Base-by-base conservation (phyloP, 768 basidiomycete genomes). In the Mycena vitilis region DNA sequence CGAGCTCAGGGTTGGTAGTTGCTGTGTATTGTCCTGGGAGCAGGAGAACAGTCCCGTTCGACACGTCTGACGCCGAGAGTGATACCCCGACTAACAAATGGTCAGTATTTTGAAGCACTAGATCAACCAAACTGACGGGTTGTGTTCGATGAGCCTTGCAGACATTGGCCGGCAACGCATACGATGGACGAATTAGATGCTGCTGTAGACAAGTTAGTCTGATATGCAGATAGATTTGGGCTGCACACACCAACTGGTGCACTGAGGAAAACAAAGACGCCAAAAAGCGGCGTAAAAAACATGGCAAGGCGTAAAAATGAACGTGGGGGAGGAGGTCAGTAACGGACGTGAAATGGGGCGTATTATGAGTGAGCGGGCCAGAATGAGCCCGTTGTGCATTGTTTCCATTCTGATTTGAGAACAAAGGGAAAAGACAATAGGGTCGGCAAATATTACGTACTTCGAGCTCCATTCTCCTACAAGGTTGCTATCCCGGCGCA, bases 141-240 rank as follows among this genome's bases (percentile, higher is more conserved):
- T 25, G 85, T 87, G 75, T 95, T 94, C 38, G 91, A 88, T 79
- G 81, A 87, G 65, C 94, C 94, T 78, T 94, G 86, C 64, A 95
- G 80, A 83, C 94, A 95, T 91, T 95, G 93, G 73, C 93, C 93
- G 77, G 93, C 91, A 92, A 93, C 83, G 84, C 93, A 95, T 69
- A 95, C 83, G 64, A 94, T 88, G 74, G 83, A 81, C 44, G 89
- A 69, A 59, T 69, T 69, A 40, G 63, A 69, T 25, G 68, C 68
- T 52, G 51, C 56, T 57, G 13, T 30, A 22, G 22, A 12, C 25
- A 23, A 10, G 20, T 60, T 36, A 54, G 53, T 6, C 11, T 4
- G 22, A n/a, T 9, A 16, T 40, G 15, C 18, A 9, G 30, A 11
- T 12, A 49, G 4, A 25, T 30, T 30, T 4, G 37, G 22, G 7